Percentiles rank a stretch among this genome's conserved stretches.
phyloP scores from a whole-genome alignment of 495 filamentous ascomycete species.

The Lineolata rhizophorae region DNA sequence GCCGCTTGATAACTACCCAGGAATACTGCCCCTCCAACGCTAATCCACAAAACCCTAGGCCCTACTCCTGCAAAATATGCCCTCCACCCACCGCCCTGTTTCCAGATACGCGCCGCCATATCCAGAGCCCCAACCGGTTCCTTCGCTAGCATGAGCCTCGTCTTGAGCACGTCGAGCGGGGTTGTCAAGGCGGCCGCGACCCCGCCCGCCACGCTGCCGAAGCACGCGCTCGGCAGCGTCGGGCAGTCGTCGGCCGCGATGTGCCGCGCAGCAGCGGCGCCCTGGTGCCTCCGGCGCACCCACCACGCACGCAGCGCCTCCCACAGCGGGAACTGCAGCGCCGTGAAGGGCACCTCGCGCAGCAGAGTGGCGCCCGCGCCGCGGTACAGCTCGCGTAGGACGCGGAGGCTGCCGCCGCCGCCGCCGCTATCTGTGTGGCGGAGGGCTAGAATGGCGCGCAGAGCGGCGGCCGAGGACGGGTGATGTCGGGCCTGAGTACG shows the following conservation, averaged over 20 bases:
- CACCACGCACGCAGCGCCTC: slow-evolving; percentile 37
- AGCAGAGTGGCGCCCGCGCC: slow-evolving; percentile 63
- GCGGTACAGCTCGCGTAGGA: slow-evolving; percentile 32
- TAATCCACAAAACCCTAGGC: slow-evolving; percentile 84
- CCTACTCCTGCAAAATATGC: slow-evolving; percentile 80
- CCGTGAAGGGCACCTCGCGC: slow-evolving; percentile 69
- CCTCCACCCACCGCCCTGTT: slow-evolving; percentile 43
- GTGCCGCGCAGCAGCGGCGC: slow-evolving; percentile 7
- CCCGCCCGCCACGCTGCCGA: slow-evolving; percentile 43
- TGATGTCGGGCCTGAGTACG: slow-evolving; percentile 43
- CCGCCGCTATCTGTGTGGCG: slow-evolving; percentile 8
- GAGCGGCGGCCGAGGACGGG: slow-evolving; percentile 28
- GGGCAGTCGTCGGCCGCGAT: no score
- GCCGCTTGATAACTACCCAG: slow-evolving; percentile 90
- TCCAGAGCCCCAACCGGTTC: slow-evolving; percentile 30
- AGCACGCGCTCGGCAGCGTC: slow-evolving; percentile 34
- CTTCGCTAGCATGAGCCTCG: slow-evolving; percentile 37
- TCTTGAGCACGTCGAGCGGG: slow-evolving; percentile 70
- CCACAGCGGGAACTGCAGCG: slow-evolving; percentile 73
- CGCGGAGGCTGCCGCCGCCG: slow-evolving; percentile 2
- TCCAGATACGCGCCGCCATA: slow-evolving; percentile 43
- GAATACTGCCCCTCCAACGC: slow-evolving; percentile 81
- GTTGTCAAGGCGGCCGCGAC: slow-evolving; percentile 54
- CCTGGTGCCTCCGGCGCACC: slow-evolving; percentile 13
- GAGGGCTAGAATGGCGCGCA: slow-evolving; percentile 30